Conservation (phyloP, 2,329 filamentous ascomycete species). For the Bipolaris zeicola region DNA sequence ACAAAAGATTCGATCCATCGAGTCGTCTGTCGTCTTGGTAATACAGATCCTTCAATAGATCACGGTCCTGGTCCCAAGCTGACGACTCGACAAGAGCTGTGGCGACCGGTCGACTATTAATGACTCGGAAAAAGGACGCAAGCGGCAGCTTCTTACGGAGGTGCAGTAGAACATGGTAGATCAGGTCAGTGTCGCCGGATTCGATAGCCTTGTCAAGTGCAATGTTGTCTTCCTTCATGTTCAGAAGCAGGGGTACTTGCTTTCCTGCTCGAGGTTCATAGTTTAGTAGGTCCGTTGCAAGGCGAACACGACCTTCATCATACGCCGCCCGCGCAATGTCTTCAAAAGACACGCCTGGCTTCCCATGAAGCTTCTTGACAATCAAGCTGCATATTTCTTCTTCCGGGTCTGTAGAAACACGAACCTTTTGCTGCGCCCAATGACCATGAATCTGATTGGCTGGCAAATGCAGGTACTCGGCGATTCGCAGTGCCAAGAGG, state of each 20-base stretch:
- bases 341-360: conserved; percentile 93
- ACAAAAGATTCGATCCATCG: conserved; percentile 85
- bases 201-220: conserved; percentile 96
- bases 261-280: conserved; percentile 94
- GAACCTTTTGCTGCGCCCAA: conserved; percentile 95
- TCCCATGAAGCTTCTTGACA: conserved; percentile 83
- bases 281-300: conserved; percentile 89
- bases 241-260: conserved; percentile 89
- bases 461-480: conserved; percentile 82
- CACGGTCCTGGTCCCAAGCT: conserved; percentile 77
- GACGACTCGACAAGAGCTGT: conserved; percentile 88
- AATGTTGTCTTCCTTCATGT: conserved; percentile 94
- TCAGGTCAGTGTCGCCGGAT: conserved; percentile 89
- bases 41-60: conserved; percentile 90
- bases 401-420: conserved; percentile 81
- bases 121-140: conserved; percentile 88
- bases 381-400: conserved; percentile 85
- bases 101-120: conserved; percentile 83
- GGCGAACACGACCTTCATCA: conserved; percentile 85
- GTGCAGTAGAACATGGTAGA: conserved; percentile 86
- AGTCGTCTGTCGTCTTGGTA: conserved; percentile 94
- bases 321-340: conserved; percentile 91
- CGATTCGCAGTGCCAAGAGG: conserved; percentile 84
- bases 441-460: conserved; percentile 93
- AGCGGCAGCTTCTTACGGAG: conserved; percentile 89